Evolutionary conservation across 495 filamentous ascomycete species (phyloP).

Genomic region (Rostrohypoxylon terebratum): DNA sequence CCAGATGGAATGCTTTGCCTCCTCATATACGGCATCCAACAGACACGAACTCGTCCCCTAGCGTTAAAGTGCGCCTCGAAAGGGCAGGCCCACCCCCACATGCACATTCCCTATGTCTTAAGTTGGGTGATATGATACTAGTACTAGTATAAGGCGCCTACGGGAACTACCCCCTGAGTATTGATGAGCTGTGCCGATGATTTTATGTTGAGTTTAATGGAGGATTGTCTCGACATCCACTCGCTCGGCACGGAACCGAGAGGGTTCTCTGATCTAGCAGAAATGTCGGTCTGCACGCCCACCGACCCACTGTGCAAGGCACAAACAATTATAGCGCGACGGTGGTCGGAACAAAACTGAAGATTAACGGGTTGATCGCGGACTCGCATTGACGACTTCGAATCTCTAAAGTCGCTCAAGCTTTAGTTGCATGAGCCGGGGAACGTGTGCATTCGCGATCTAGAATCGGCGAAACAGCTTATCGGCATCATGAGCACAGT

Average conservation of each 20-base stretch:
- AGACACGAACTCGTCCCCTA: slow-evolving; percentile 19
- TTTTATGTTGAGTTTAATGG: slow-evolving; percentile 26
- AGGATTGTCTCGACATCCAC: slow-evolving; percentile 22
- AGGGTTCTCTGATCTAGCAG: slow-evolving; percentile 24
- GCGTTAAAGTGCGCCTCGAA: slow-evolving; percentile 32
- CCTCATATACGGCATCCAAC: slow-evolving; percentile 37
- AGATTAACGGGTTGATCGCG: slow-evolving; percentile 34
- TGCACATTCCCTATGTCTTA: slow-evolving; percentile 39
- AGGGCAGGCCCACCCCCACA: slow-evolving; percentile 28
- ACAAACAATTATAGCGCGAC: slow-evolving; percentile 31
- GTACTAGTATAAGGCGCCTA: slow-evolving; percentile 29
- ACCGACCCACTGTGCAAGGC: slow-evolving; percentile 31
- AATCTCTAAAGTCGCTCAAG: slow-evolving; percentile 20
- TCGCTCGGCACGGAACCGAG: slow-evolving; percentile 42
- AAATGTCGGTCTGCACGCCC: slow-evolving; percentile 44
- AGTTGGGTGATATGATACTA: slow-evolving; percentile 37
- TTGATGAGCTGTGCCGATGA: slow-evolving; percentile 35
- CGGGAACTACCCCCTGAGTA: slow-evolving; percentile 19
- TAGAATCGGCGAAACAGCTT: slow-evolving; percentile 32
- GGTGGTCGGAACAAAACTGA: slow-evolving; percentile 39
- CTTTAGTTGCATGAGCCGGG: slow-evolving; percentile 27
- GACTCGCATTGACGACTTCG: slow-evolving; percentile 30
- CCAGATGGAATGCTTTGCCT: slow-evolving; percentile 36
- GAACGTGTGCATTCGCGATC: slow-evolving; percentile 28
- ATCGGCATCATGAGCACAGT: slow-evolving; percentile 36